These are phyloP conservation scores for Diaporthe australafricana DNA, from an alignment of 2,329 filamentous ascomycete species.

Conservation along the genomic window DNA sequence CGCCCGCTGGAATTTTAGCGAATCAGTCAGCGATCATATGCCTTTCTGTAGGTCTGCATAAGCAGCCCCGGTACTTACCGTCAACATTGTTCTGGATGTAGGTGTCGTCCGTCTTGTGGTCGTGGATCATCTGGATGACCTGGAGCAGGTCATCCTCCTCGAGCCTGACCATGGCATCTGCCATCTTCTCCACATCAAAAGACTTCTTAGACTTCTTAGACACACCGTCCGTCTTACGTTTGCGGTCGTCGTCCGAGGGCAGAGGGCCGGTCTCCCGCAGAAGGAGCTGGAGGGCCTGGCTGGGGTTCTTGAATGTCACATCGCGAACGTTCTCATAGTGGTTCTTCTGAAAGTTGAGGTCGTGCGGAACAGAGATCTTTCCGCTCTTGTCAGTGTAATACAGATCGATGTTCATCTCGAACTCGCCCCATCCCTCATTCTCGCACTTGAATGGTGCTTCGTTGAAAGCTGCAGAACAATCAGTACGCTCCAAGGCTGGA, in stretches of 20 bases:
- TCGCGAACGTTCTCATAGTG: slow-evolving; percentile 86
- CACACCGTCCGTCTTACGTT: slow-evolving; percentile 73
- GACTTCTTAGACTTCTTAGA: slow-evolving; percentile 82
- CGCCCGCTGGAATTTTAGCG: slow-evolving; percentile 72
- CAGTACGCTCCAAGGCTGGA: slow-evolving; percentile 34
- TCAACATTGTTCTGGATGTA: slow-evolving; percentile 98
- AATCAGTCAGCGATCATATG: not conserved
- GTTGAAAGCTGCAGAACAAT: slow-evolving; percentile 72
- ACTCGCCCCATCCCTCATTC: slow-evolving; percentile 98
- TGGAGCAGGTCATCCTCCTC: slow-evolving; percentile 93
- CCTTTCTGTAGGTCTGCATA: slow-evolving; percentile 16
- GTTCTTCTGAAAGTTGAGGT: slow-evolving; percentile 88
- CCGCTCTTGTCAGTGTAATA: slow-evolving; percentile 86
- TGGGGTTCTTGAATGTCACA: slow-evolving; percentile 92
- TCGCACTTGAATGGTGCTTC: slow-evolving; percentile 88
- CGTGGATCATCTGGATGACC: slow-evolving; percentile 97
- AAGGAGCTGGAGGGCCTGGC: slow-evolving; percentile 81
- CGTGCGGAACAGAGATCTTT: slow-evolving; percentile 84
- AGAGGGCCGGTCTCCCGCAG: slow-evolving; percentile 88
- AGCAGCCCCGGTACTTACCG: slow-evolving; percentile 66
- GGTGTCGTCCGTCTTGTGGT: slow-evolving; percentile 93
- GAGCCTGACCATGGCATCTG: slow-evolving; percentile 89
- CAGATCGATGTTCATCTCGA: slow-evolving; percentile 91
- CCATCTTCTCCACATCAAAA: slow-evolving; percentile 94
- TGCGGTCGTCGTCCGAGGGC: slow-evolving; percentile 77